Evolutionary conservation across 1,139 yeast species (phyloP).

Genomic region (Groenewaldozyma sp.): DNA sequence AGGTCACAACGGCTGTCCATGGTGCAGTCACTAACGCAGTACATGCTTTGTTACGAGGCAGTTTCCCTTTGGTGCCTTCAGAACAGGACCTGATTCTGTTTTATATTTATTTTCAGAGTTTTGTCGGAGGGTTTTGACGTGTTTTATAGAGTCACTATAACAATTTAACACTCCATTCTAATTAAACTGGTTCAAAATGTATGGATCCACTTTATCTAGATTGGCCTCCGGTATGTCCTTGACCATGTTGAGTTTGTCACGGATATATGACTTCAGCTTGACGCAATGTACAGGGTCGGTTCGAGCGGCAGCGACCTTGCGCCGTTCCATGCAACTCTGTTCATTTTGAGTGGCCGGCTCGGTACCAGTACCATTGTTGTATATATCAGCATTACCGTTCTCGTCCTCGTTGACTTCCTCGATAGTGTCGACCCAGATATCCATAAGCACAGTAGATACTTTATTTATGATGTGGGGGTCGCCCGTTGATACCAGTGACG

Average conservation of each 20-base stretch:
- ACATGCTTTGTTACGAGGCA: conserved; percentile 60
- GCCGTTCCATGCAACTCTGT: background rate
- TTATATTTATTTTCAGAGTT: background rate
- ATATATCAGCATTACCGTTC: conserved; percentile 13
- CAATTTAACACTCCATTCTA: background rate
- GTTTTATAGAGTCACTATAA: too few species aligned
- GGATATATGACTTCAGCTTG: conserved; percentile 9
- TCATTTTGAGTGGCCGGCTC: too few species aligned
- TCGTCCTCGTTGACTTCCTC: conserved; percentile 61
- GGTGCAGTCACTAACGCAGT: conserved; percentile 77
- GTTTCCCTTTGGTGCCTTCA: conserved; percentile 24
- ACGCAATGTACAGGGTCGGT: conserved; percentile 21
- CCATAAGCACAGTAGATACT: conserved; percentile 35
- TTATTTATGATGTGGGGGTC: conserved; percentile 22
- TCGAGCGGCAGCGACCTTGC: background rate
- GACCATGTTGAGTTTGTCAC: background rate
- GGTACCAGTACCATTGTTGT: background rate
- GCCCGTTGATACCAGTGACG: conserved; percentile 36
- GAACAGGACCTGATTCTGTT: background rate
- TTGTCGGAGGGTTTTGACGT: conserved; percentile 6
- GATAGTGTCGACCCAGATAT: conserved; percentile 48
- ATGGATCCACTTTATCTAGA: background rate
- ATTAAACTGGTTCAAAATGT: background rate
- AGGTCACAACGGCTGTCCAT: conserved; percentile 68
- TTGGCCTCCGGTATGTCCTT: background rate